A percentile compares a stretch with the other conserved stretches of the same genome.
Evolutionary conservation across 2,329 filamentous ascomycete species (phyloP).

Genomic region (Fusarium armeniacum): DNA sequence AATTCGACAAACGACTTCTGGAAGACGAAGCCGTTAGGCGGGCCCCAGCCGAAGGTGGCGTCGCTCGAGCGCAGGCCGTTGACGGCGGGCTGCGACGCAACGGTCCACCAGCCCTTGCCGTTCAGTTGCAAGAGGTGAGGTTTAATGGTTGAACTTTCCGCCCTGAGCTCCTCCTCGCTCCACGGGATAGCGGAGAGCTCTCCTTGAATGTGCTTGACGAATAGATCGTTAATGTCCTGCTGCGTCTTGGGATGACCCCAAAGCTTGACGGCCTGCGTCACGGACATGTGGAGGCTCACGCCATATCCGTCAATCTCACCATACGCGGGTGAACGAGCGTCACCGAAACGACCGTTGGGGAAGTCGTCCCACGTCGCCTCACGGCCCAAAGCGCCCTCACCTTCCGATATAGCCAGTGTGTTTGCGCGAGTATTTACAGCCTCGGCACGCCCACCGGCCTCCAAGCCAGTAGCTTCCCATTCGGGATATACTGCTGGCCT

Average conservation of each 20-base stretch:
- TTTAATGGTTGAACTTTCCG: conserved; percentile 87
- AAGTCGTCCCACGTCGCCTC: conserved; percentile 99
- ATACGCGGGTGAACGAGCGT: conserved; percentile 91
- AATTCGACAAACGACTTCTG: conserved; percentile 99
- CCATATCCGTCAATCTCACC: conserved; percentile 99
- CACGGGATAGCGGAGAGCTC: conserved; percentile 87
- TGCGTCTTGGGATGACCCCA: conserved; percentile 83
- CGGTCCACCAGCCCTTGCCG: conserved; percentile 90
- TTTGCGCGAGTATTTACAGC: conserved; percentile 83
- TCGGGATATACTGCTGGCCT: conserved; percentile 70
- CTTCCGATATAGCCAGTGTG: conserved; percentile 93
- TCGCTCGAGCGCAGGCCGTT: conserved; percentile 86
- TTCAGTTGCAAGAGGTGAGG: conserved; percentile 82
- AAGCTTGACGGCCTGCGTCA: conserved; percentile 83
- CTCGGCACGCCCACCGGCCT: conserved; percentile 81
- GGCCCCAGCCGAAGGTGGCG: conserved; percentile 91
- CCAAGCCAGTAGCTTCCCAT: conserved; percentile 80
- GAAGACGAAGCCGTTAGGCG: conserved; percentile 92
- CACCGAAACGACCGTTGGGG: conserved; percentile 95
- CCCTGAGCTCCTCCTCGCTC: conserved; percentile 89
- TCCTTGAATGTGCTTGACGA: conserved; percentile 84
- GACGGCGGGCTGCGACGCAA: conserved; percentile 94
- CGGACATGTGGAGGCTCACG: conserved; percentile 91
- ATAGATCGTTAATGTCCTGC: conserved; percentile 83
- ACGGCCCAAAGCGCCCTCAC: conserved; percentile 87